phyloP scores from a whole-genome alignment of 2,329 filamentous ascomycete genomes.

The Colletotrichum sp. region DNA sequence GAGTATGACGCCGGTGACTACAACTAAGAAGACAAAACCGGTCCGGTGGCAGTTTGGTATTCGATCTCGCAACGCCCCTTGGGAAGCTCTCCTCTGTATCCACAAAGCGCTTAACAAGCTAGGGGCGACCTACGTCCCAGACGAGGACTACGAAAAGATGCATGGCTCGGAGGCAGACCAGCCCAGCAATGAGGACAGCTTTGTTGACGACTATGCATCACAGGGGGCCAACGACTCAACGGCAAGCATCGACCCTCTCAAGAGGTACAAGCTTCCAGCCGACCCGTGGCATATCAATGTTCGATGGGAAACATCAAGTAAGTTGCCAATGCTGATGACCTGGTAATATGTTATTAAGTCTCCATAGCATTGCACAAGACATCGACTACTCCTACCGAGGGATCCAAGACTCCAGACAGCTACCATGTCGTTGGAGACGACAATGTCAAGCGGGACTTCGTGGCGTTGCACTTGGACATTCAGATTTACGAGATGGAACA shows the following conservation, averaged over 20 bases:
- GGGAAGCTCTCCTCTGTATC: constrained; percentile 93
- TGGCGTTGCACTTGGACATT: constrained; percentile 95
- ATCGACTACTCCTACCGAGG: constrained; percentile 21
- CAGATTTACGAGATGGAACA: constrained; percentile 95
- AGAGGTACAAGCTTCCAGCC: constrained; percentile 83
- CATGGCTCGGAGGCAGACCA: constrained; percentile 47
- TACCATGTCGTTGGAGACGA: constrained; percentile 46
- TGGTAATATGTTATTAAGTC: not conserved
- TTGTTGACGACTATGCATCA: constrained; percentile 41
- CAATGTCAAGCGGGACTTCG: constrained; percentile 61
- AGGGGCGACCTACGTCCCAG: constrained; percentile 84
- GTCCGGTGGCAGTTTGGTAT: constrained; percentile 99
- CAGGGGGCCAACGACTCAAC: constrained; percentile 39
- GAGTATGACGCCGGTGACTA: constrained; percentile 64
- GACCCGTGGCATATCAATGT: constrained; percentile 96
- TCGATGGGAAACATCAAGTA: constrained; percentile 84
- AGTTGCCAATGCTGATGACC: constrained; percentile 52
- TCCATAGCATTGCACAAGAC: constrained; percentile 44
- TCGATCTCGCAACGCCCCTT: constrained; percentile 88
- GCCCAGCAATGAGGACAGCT: constrained; percentile 46
- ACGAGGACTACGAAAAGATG: constrained; percentile 61
- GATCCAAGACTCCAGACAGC: constrained; percentile 32
- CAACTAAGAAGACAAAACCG: constrained; percentile 73
- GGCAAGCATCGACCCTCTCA: constrained; percentile 54
- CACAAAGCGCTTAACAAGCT: constrained; percentile 90